phyloP scores from a whole-genome alignment of 495 filamentous ascomycete species.

The Neurospora tetrasperma region DNA sequence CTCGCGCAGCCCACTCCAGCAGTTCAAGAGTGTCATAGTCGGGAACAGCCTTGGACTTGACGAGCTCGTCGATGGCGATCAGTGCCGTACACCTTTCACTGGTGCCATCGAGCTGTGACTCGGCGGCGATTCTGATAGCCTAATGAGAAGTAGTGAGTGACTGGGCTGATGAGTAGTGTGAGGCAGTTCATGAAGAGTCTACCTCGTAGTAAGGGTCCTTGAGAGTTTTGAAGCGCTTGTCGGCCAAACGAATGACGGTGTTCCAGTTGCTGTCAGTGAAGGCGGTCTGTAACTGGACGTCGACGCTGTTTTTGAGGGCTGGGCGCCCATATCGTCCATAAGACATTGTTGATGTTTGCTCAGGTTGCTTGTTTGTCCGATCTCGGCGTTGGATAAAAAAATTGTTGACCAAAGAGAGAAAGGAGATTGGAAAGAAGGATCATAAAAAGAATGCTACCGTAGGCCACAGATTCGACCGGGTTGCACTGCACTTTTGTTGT shows the following conservation, averaged over 20 bases:
- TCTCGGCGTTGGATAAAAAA: neutral
- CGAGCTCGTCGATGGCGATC: constrained; percentile 25
- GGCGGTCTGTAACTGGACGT: constrained; percentile 28
- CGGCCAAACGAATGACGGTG: constrained; percentile 30
- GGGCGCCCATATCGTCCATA: constrained; percentile 18
- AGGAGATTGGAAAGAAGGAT: neutral
- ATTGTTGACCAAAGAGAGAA: neutral
- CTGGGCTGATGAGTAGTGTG: neutral
- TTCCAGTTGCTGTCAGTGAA: constrained; percentile 35
- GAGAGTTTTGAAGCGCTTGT: constrained; percentile 28
- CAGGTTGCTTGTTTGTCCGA: neutral
- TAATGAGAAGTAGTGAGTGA: constrained; percentile 13
- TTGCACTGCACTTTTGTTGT: neutral
- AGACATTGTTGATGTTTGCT: constrained; percentile 10
- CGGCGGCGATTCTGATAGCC: constrained; percentile 35
- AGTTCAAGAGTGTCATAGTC: constrained; percentile 35
- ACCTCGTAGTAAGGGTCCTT: constrained; percentile 40
- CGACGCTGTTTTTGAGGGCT: constrained; percentile 28
- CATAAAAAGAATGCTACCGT: neutral
- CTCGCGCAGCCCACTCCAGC: constrained; percentile 29
- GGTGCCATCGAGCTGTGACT: constrained; percentile 33
- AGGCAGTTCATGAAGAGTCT: neutral
- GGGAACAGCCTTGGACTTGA: constrained; percentile 25
- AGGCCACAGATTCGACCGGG: neutral
- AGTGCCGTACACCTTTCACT: constrained; percentile 23